Evolutionary conservation across 2,329 filamentous ascomycete genomes (phyloP).

Genomic region (Ceratocystis variospora): DNA sequence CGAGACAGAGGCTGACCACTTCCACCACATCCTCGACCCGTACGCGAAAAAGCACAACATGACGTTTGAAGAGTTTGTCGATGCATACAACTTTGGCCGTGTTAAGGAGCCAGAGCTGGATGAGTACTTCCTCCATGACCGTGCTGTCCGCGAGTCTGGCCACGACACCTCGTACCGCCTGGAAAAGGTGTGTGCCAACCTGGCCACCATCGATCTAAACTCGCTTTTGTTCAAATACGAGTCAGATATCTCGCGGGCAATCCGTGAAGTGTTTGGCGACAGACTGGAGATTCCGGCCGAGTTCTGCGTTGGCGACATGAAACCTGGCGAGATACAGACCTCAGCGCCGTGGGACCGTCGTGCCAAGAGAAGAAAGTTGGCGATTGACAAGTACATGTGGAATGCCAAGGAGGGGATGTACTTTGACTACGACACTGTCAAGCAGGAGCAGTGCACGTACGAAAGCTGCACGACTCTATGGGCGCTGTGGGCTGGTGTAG

Average conservation of each 20-base stretch:
- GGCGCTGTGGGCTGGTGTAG: conserved; percentile 90
- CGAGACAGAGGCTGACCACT: conserved; percentile 80
- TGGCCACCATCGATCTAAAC: conserved; percentile 91
- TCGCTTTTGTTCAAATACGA: conserved; percentile 95
- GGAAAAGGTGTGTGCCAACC: conserved; percentile 71
- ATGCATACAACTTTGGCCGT: conserved; percentile 67
- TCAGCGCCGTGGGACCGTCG: conserved; percentile 85
- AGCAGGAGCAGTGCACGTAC: conserved; percentile 67
- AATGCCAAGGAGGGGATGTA: conserved; percentile 86
- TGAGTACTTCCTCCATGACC: conserved; percentile 90
- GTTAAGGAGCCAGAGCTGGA: conserved; percentile 80
- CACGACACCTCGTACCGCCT: conserved; percentile 94
- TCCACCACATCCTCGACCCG: conserved; percentile 66
- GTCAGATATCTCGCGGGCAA: conserved; percentile 75
- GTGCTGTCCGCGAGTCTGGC: conserved; percentile 87
- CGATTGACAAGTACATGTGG: conserved; percentile 90
- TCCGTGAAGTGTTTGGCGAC: conserved; percentile 73
- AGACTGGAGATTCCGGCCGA: conserved; percentile 68
- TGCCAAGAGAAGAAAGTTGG: conserved; percentile 66
- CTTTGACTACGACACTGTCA: conserved; percentile 88
- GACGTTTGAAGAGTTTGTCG: conserved; percentile 70
- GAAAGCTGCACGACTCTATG: conserved; percentile 92
- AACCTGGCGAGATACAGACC: conserved; percentile 58
- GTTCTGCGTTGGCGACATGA: conserved; percentile 54
- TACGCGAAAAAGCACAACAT: conserved; percentile 75